These are phyloP conservation scores for Pestalotiopsis sp. DNA, from an alignment of 2,329 filamentous ascomycete genomes.

Conservation along the genomic window DNA sequence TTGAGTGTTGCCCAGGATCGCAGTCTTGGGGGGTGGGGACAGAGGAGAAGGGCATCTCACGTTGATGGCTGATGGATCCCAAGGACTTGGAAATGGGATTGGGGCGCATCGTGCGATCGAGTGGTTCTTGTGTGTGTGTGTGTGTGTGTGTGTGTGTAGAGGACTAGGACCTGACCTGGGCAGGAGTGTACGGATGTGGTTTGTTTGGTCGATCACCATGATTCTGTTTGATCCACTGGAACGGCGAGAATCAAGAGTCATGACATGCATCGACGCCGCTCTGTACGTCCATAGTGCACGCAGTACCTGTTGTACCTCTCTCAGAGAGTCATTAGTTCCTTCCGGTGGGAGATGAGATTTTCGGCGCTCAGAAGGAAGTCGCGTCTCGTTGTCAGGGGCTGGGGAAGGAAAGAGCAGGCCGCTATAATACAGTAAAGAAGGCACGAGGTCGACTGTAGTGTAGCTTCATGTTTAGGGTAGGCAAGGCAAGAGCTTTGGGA, in stretches of 20 bases:
- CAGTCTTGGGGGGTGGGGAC: neutral
- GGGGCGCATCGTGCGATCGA: neutral
- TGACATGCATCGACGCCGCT: neutral
- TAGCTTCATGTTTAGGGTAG: neutral
- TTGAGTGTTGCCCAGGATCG: neutral
- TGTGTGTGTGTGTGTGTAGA: neutral
- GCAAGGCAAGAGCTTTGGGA: neutral
- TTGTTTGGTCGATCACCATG: neutral
- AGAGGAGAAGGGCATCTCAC: neutral
- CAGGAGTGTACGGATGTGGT: too few species aligned
- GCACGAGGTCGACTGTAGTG: neutral
- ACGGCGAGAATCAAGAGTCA: neutral
- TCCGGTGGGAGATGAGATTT: neutral
- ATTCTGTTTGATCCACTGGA: neutral
- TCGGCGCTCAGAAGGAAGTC: neutral
- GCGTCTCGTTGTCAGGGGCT: neutral
- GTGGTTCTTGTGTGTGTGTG: neutral
- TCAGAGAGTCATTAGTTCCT: neutral
- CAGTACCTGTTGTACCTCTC: neutral
- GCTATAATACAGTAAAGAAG: neutral
- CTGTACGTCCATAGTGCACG: neutral
- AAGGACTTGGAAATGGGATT: constrained; percentile 7
- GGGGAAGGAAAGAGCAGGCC: neutral
- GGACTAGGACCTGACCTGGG: neutral
- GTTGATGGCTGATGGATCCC: neutral